phyloP scores from a whole-genome alignment of 116 monocot genomes.

The Zostera marina region DNA sequence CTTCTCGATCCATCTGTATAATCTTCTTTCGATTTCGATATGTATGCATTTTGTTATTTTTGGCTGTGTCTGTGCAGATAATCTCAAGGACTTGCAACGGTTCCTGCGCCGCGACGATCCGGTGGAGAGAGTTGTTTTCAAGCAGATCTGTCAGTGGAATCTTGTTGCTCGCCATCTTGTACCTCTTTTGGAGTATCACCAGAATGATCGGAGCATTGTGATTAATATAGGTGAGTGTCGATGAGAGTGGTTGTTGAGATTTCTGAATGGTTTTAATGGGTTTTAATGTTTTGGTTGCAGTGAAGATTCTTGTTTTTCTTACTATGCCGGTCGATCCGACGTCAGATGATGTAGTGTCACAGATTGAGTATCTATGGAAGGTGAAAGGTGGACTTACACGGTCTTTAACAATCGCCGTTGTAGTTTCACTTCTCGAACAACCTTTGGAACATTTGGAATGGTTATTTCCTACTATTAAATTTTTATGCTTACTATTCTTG shows the following conservation, averaged over 20 bases:
- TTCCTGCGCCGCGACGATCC: constrained; percentile 80
- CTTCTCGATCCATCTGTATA: not conserved
- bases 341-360: constrained; percentile 51
- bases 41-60: not conserved
- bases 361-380: constrained; percentile 82
- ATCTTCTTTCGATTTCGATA: not conserved
- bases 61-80: constrained; percentile 25
- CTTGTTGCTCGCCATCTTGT: constrained; percentile 52
- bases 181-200: constrained; percentile 55
- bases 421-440: constrained; percentile 74
- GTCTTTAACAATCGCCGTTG: constrained; percentile 35
- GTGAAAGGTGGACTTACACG: constrained; percentile 61
- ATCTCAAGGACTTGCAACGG: constrained; percentile 84
- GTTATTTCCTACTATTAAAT: constrained; percentile 12
- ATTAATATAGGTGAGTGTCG: constrained; percentile 36
- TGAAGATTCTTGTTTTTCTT: constrained; percentile 90
- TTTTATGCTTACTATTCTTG: not conserved
- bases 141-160: constrained; percentile 89
- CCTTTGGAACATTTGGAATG: constrained; percentile 68
- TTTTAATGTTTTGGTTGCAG: constrained; percentile 18
- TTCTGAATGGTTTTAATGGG: not conserved
- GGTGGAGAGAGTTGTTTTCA: constrained; percentile 53
- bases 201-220: constrained; percentile 49
- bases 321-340: constrained; percentile 78
- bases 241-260: not conserved